Conservation (phyloP, 169 alveolate genomes). For the Plasmodium gaboni region DNA sequence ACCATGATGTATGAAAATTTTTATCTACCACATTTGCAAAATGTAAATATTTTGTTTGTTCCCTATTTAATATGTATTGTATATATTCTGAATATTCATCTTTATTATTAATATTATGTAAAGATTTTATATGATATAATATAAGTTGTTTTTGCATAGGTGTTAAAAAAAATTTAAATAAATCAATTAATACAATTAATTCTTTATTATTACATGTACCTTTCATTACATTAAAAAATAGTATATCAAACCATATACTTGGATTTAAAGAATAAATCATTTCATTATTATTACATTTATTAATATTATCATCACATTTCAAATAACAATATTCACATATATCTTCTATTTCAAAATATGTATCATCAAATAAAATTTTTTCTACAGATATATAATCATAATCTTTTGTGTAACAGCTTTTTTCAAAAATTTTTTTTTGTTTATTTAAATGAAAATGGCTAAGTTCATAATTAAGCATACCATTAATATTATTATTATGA, state of each 20-base stretch:
- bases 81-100: constrained; percentile 56
- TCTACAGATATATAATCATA: constrained; percentile 66
- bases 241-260: constrained; percentile 67
- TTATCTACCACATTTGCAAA: constrained; percentile 10
- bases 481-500: constrained; percentile 11
- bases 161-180: constrained; percentile 49
- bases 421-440: constrained; percentile 30
- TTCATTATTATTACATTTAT: constrained; percentile 17
- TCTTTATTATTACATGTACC: constrained; percentile 41
- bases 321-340: constrained; percentile 66
- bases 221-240: constrained; percentile 43
- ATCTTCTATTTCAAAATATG: constrained; percentile 61
- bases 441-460: constrained; percentile 44
- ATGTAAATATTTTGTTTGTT: constrained; percentile 23
- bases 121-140: constrained; percentile 50
- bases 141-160: constrained; percentile 70
- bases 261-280: constrained; percentile 41
- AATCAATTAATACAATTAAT: constrained; percentile 51
- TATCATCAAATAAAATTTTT: constrained; percentile 63
- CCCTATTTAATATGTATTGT: constrained; percentile 38
- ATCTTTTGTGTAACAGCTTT: constrained; percentile 60
- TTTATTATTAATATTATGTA: constrained; percentile 24
- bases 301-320: constrained; percentile 36
- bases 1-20: constrained; percentile 9
- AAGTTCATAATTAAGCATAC: constrained; percentile 12